Base-by-base conservation (phyloP, 2,329 filamentous ascomycete species). In the Coniosporium tulheliwenetii region DNA sequence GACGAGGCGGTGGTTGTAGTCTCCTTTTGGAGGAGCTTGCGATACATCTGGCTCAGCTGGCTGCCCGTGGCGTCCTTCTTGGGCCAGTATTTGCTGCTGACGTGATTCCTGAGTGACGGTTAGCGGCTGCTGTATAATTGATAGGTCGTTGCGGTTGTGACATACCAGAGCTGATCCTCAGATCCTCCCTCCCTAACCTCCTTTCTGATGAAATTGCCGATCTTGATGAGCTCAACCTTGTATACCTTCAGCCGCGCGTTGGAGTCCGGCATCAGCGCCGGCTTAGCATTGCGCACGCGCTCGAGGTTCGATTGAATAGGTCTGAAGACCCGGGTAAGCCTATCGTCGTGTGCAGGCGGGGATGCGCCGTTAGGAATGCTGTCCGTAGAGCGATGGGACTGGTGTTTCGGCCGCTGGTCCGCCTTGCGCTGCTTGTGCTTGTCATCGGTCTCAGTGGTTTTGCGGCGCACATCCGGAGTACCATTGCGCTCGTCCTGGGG, bases 201-300 rank as follows among this genome's bases (percentile, higher is more conserved):
- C 29, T 64, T 61, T 39, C 72, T 69, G 45, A 80, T 71, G 50
- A 77, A 79, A 42, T 72, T 70, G 40, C 77, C 77, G 54, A 81
- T 76, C 4, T 67, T 67, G 35, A 77, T 63, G 32, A 81, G 59
- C 51, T 79, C 72, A 26, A 64, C 62, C 49, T 77, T 77, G 52
- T 80, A 71, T 36, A 77, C 69, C 50, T 65, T 69, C 15, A 78
- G 70, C 36, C 78, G 69, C 40, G 73, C 69, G 47, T 78, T 76
- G 50, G 73, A 72, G 26, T 71, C 74, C 41, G 74, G 75, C 45
- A 78, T 72, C 39, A 70, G 70, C 48, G 76, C 75, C 47, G 72
- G 73, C 2, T 73, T 80, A 3, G 76, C 77, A 39, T 68, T 70
- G 41, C 72, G 64, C 41, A 81, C 72, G 26, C 64, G 66, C 46